Evolutionary conservation across 2,329 filamentous ascomycete species (phyloP).

Genomic region (Paraphaeosphaeria sporulosa): DNA sequence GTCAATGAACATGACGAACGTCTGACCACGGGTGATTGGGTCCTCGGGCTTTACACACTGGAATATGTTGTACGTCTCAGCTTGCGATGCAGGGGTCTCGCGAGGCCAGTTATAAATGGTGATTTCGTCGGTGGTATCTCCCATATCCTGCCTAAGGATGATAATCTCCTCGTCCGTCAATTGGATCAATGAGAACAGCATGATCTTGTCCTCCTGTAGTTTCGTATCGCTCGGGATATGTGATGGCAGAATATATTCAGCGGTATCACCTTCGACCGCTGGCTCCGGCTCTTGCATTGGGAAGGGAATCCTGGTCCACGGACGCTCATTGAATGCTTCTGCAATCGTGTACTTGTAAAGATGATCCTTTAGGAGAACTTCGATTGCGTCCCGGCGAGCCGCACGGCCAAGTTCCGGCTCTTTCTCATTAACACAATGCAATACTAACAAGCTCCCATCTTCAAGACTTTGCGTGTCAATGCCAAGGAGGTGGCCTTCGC

Average conservation of each 20-base stretch:
- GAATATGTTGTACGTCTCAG: conserved; percentile 14
- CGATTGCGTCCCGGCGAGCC: background rate
- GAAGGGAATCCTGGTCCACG: background rate
- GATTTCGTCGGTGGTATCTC: conserved; percentile 13
- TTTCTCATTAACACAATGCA: background rate
- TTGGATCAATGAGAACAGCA: conserved; percentile 14
- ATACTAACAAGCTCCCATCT: background rate
- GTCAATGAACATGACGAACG: background rate
- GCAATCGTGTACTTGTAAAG: background rate
- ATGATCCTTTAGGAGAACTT: background rate
- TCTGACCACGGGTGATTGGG: background rate
- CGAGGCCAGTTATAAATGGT: conserved; percentile 18
- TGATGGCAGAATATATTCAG: background rate
- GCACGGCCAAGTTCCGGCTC: background rate
- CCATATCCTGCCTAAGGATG: conserved; percentile 7
- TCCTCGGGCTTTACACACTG: conserved; percentile 1
- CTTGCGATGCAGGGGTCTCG: conserved; percentile 15
- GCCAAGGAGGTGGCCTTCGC: background rate
- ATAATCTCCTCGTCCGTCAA: conserved; percentile 13
- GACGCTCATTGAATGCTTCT: background rate
- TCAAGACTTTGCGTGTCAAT: background rate
- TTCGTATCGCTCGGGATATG: conserved; percentile 41
- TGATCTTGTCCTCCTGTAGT: conserved; percentile 44
- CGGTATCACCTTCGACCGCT: background rate
- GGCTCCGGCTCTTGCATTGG: background rate